Conservation (phyloP, 257 asterid species). For the Knoxia roxburghii region DNA sequence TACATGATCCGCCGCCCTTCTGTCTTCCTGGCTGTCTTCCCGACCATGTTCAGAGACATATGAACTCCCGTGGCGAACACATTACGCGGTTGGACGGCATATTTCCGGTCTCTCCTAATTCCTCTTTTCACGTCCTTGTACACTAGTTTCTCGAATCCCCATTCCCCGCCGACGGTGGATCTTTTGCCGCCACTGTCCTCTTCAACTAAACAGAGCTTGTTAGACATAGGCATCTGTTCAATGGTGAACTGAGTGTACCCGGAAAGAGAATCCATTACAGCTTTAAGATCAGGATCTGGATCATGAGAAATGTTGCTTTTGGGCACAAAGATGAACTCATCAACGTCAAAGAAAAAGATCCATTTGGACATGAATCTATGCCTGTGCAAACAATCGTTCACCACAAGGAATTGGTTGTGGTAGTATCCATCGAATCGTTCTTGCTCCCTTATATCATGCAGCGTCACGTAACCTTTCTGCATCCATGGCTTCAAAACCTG, state of each 20-base stretch:
- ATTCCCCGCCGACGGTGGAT: constrained; percentile 83
- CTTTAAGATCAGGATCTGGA: too few species aligned
- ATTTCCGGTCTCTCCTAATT: too few species aligned
- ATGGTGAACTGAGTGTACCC: constrained; percentile 65
- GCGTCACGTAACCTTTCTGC: constrained; percentile 59
- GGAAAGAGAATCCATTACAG: constrained; percentile 51
- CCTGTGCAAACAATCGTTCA: constrained; percentile 74
- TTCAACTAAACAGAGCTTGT: constrained; percentile 50
- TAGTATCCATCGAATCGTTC: constrained; percentile 80
- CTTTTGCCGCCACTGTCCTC: constrained; percentile 52
- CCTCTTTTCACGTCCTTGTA: constrained; percentile 61
- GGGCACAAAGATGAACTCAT: constrained; percentile 62
- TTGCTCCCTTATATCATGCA: constrained; percentile 72
- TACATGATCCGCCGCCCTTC: constrained; percentile 59
- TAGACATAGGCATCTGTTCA: constrained; percentile 79
- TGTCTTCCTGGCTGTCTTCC: constrained; percentile 61
- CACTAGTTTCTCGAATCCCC: constrained; percentile 89
- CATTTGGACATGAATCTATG: constrained; percentile 56
- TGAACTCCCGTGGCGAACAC: constrained; percentile 80
- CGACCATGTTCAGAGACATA: constrained; percentile 60
- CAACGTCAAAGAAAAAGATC: too few species aligned
- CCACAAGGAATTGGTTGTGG: constrained; percentile 68
- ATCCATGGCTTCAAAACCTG: too few species aligned
- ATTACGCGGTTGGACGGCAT: too few species aligned
- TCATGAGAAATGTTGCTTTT: constrained; percentile 53